These are phyloP conservation scores for Coniella vitis DNA, from an alignment of 2,329 filamentous ascomycete genomes.

Conservation along the genomic window DNA sequence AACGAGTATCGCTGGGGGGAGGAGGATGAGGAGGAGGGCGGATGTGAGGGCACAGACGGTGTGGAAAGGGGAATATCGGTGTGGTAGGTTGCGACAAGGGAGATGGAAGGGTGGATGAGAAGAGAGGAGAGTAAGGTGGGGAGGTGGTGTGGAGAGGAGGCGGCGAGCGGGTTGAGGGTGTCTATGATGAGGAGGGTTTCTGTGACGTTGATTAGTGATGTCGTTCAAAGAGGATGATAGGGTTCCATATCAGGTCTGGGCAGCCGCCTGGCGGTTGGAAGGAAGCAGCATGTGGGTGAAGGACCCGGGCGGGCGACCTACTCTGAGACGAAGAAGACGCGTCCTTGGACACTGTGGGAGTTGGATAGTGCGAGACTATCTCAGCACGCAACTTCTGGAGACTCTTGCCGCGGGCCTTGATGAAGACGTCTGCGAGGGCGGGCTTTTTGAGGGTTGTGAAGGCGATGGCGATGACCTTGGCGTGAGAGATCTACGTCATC, in stretches of 20 bases:
- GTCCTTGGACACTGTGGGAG: constrained; percentile 27
- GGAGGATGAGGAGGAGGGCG: too few species aligned
- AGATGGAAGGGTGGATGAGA: constrained; percentile 55
- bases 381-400: constrained; percentile 52
- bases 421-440: constrained; percentile 57
- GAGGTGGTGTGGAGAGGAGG: constrained; percentile 48
- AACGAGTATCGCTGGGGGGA: too few species aligned
- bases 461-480: constrained; percentile 68
- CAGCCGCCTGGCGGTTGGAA: too few species aligned
- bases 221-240: too few species aligned
- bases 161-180: constrained; percentile 62
- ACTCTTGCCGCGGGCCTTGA: constrained; percentile 56
- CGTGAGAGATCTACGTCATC: constrained; percentile 48
- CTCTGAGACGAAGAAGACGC: constrained; percentile 34
- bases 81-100: constrained; percentile 77
- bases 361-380: constrained; percentile 45
- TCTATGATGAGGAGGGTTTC: constrained; percentile 74
- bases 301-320: too few species aligned
- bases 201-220: too few species aligned
- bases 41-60: constrained; percentile 27
- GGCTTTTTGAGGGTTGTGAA: constrained; percentile 67
- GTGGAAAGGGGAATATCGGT: constrained; percentile 59
- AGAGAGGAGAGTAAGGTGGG: constrained; percentile 63
- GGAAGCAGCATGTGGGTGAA: too few species aligned
- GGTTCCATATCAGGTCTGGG: too few species aligned